Conservation (phyloP, 2,329 filamentous ascomycete genomes). For the Tolypocladium capitatum region DNA sequence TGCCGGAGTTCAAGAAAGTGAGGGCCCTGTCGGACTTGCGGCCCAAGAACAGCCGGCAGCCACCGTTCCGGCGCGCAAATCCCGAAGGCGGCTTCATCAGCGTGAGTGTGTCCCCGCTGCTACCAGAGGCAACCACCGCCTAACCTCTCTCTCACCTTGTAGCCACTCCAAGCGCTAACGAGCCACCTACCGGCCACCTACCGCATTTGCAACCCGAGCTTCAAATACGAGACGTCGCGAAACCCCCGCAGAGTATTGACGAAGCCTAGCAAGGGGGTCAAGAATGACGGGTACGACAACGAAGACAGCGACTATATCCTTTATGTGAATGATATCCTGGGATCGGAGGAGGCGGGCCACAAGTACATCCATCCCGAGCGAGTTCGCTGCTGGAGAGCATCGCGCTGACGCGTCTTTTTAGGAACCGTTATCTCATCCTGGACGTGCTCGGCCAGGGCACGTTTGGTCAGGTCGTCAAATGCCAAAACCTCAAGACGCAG, state of each 20-base stretch:
- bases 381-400: not conserved
- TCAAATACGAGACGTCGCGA: slow-evolving; percentile 97
- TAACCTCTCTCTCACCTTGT: slow-evolving; percentile 2
- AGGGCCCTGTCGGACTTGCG: slow-evolving; percentile 60
- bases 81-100: slow-evolving; percentile 97
- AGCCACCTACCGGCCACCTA: slow-evolving; percentile 89
- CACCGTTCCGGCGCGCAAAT: slow-evolving; percentile 82
- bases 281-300: slow-evolving; percentile 98
- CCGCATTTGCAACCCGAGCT: slow-evolving; percentile 92
- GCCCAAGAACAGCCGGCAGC: slow-evolving; percentile 75
- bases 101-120: slow-evolving; percentile 36
- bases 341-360: slow-evolving; percentile 94
- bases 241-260: slow-evolving; percentile 93
- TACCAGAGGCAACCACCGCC: not conserved
- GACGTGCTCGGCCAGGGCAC: slow-evolving; percentile 96
- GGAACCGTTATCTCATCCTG: slow-evolving; percentile 90
- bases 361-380: slow-evolving; percentile 46
- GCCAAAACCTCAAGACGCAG: slow-evolving; percentile 94
- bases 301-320: slow-evolving; percentile 99
- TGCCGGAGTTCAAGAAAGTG: slow-evolving; percentile 79
- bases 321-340: slow-evolving; percentile 96
- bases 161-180: slow-evolving; percentile 93
- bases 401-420: slow-evolving; percentile 18
- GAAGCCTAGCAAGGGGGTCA: slow-evolving; percentile 94
- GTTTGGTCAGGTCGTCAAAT: slow-evolving; percentile 97